These are phyloP conservation scores for Raphanus hybrid DNA, from an alignment of 441 rosid genomes.

Conservation along the genomic window DNA sequence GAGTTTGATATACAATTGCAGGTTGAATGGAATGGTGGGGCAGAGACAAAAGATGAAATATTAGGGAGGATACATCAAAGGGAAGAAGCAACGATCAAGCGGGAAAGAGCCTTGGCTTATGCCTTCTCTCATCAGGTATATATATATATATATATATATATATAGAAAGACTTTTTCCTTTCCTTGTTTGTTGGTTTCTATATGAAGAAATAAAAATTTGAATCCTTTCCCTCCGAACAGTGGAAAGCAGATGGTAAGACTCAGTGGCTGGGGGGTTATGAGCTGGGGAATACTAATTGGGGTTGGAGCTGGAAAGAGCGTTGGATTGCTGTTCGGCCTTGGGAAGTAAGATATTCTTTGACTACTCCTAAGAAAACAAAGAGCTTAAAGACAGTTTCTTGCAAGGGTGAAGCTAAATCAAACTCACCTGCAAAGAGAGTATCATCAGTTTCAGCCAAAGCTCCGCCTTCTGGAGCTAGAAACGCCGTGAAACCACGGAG, in stretches of 20 bases:
- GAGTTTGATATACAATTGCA: slow-evolving; percentile 34
- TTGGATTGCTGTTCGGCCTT: slow-evolving; percentile 91
- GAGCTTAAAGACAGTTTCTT: slow-evolving; percentile 44
- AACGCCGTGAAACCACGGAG: slow-evolving; percentile 56
- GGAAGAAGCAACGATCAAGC: slow-evolving; percentile 89
- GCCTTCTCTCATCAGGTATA: slow-evolving; percentile 94
- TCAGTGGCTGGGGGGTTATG: slow-evolving; percentile 56
- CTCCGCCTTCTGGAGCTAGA: slow-evolving; percentile 47
- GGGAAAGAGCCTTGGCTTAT: slow-evolving; percentile 92
- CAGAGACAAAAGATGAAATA: slow-evolving; percentile 72
- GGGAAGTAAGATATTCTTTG: slow-evolving; percentile 74
- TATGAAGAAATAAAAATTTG: not conserved
- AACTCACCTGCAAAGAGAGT: slow-evolving; percentile 53
- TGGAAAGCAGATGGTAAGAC: slow-evolving; percentile 79
- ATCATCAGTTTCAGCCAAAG: slow-evolving; percentile 48
- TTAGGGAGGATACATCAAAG: slow-evolving; percentile 75
- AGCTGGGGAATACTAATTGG: slow-evolving; percentile 78
- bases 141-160: too few species aligned
- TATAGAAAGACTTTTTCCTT: not conserved
- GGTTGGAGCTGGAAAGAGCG: slow-evolving; percentile 98
- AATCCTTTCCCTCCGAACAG: slow-evolving; percentile 42
- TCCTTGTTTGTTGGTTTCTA: not conserved
- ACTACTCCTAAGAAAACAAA: slow-evolving; percentile 72
- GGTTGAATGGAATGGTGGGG: slow-evolving; percentile 92
- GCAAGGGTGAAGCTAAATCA: slow-evolving; percentile 48